A percentile compares a stretch with the other conserved stretches of the same genome.
Conservation (phyloP, 257 asterid species). For the Osmanthus fragrans region DNA sequence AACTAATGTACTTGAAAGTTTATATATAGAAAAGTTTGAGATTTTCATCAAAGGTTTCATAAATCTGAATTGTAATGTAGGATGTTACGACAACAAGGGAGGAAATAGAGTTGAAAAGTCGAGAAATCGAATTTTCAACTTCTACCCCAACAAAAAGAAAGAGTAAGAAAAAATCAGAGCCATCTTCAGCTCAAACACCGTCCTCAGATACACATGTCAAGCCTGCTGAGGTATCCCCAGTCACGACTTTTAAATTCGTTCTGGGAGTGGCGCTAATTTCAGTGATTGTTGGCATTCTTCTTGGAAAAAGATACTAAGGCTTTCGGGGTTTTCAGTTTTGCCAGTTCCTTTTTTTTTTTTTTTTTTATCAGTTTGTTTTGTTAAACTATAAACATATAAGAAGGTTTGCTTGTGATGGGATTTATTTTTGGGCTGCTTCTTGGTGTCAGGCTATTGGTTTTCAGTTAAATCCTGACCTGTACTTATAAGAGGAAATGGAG, state of each 20-base stretch:
- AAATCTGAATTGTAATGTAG: constrained; percentile 34
- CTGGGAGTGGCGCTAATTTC: constrained; percentile 85
- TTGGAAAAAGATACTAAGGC: constrained; percentile 67
- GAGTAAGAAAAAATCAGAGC: constrained; percentile 68
- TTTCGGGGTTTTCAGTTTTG: constrained; percentile 21
- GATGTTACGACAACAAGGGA: constrained; percentile 39
- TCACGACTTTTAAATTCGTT: constrained; percentile 45
- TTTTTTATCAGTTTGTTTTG: constrained; percentile 24
- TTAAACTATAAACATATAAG: constrained; percentile 11
- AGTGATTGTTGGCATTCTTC: constrained; percentile 60
- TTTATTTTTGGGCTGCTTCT: constrained; percentile 22
- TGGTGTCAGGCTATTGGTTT: constrained; percentile 38
- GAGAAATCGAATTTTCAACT: constrained; percentile 49
- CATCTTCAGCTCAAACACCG: constrained; percentile 40
- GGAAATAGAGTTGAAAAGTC: constrained; percentile 45
- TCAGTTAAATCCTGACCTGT: constrained; percentile 37
- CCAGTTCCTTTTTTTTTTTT: not conserved
- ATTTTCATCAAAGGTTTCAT: not conserved
- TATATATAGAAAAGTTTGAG: not conserved
- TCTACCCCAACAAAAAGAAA: constrained; percentile 58
- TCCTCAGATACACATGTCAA: constrained; percentile 42
- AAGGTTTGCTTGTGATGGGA: constrained; percentile 23
- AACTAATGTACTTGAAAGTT: too few species aligned
- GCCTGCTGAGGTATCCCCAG: constrained; percentile 40
- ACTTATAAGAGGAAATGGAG: constrained; percentile 7